phyloP scores from a whole-genome alignment of 2,329 filamentous ascomycete genomes.

The Alternaria sp. region DNA sequence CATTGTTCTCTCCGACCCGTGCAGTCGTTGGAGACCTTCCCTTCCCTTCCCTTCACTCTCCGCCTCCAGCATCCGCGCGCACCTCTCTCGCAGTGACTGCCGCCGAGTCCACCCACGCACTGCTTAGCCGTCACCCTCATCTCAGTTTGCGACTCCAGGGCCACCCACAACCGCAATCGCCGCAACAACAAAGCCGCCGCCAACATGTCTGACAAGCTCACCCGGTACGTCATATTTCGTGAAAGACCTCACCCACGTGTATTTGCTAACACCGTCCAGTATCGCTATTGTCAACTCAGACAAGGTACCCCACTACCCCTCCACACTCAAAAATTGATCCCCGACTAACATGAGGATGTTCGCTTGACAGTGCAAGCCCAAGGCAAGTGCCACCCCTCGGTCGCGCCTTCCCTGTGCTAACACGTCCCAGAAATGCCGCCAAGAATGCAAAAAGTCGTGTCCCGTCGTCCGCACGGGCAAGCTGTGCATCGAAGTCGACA shows the following conservation, averaged over 20 bases:
- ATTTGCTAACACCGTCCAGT: constrained; percentile 53
- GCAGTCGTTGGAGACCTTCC: background rate
- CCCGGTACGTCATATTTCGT: constrained; percentile 69
- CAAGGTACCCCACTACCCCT: constrained; percentile 72
- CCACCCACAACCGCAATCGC: constrained; percentile 5
- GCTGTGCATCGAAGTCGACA: constrained; percentile 91
- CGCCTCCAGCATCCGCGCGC: constrained; percentile 1
- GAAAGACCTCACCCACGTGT: background rate
- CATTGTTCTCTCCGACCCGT: constrained; percentile 5
- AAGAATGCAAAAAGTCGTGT: constrained; percentile 99
- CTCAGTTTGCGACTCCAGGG: constrained; percentile 11
- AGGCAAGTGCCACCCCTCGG: constrained; percentile 60
- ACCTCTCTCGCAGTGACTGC: background rate
- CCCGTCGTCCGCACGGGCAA: constrained; percentile 97
- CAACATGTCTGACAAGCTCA: constrained; percentile 89
- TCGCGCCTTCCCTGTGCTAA: constrained; percentile 29
- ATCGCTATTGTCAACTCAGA: constrained; percentile 98
- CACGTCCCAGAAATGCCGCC: constrained; percentile 83
- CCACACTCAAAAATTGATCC: constrained; percentile 40
- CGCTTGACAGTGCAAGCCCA: constrained; percentile 79
- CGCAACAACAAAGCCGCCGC: constrained; percentile 23
- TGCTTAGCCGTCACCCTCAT: constrained; percentile 27
- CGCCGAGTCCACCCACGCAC: constrained; percentile 18
- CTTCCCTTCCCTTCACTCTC: background rate
- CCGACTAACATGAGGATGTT: constrained; percentile 48